Evolutionary conservation across 257 asterid species (phyloP).

Genomic region (Solanum commersonii): DNA sequence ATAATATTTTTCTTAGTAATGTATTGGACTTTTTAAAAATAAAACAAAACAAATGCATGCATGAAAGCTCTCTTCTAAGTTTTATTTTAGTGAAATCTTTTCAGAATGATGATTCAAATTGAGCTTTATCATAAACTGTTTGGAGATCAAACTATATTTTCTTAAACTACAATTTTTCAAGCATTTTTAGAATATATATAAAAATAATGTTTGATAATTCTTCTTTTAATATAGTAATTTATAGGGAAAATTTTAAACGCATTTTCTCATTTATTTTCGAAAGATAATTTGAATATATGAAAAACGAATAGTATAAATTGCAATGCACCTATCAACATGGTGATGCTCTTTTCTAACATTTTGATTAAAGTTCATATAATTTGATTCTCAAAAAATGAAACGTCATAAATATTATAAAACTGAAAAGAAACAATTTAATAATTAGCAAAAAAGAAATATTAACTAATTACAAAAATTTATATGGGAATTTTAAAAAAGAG

Average conservation of each 20-base stretch:
- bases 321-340: not conserved
- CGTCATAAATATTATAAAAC: too few species aligned
- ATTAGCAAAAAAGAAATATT: not conserved
- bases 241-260: not conserved
- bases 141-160: not conserved
- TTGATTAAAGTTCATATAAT: too few species aligned
- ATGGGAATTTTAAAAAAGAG: not conserved
- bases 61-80: not conserved
- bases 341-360: not conserved
- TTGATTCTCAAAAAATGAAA: too few species aligned
- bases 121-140: not conserved
- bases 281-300: not conserved
- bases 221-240: too few species aligned
- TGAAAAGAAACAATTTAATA: not conserved
- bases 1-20: not conserved
- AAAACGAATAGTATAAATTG: not conserved
- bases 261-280: not conserved
- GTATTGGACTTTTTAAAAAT: not conserved
- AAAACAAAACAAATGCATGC: not conserved
- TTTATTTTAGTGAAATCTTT: too few species aligned
- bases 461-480: not conserved
- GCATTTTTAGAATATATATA: not conserved
- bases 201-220: not conserved
- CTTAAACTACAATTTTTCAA: not conserved
- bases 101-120: not conserved